Evolutionary conservation across 108 stramenopile genomes (phyloP), one percentile per base, ranked within the genome.

Genomic region (Craspedostauros australis): DNA sequence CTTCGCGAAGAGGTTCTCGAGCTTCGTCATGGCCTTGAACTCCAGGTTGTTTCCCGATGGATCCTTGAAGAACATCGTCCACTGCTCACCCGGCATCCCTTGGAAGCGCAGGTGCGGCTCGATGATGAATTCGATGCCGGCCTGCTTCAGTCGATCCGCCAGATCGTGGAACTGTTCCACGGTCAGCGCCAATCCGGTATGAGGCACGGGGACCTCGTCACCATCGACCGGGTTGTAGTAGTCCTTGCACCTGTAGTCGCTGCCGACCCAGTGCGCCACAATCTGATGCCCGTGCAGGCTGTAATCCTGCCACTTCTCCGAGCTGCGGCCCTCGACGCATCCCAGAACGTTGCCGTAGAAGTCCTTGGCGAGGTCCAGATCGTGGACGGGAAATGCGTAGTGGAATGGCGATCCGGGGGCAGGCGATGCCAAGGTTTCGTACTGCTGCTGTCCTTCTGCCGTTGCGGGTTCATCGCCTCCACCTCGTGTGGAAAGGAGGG

Each of bases 151-250:
- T 1, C 96, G 77, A 15, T 86, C 59, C 2, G 91, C 93, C 50
- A 99, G 50, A 1, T 33, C 72, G 60, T 96, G 82, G 57, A 96
- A 99, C 41, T 92, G 62, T 0, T 75, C 79, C 1, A 82, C 94
- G 7, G 95, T 92, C 50, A 99, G 59, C 1, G 93, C 95, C 24
- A 95, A 56, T 7, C 98, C 98, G 28, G 86, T 74, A 74, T 99
- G 98, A 3, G 96, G 96, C 8, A 99, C 98, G 6, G 98, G 98
- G 0, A 99, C 96, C 44, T 97, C 95, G 59, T 99, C 96, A 27
- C 95, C 96, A 63, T 99, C 98, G 15, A 99, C 98, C 9, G 98
- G 98, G 46, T 99, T 99, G 88, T 73, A 90, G 48, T 83, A 95
- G 61, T 99, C 98, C 15, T 72, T 68, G 57, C 91, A 95, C 21